These are phyloP conservation scores for Glycine tomentella DNA, from an alignment of 306 rosid species.

Conservation along the genomic window DNA sequence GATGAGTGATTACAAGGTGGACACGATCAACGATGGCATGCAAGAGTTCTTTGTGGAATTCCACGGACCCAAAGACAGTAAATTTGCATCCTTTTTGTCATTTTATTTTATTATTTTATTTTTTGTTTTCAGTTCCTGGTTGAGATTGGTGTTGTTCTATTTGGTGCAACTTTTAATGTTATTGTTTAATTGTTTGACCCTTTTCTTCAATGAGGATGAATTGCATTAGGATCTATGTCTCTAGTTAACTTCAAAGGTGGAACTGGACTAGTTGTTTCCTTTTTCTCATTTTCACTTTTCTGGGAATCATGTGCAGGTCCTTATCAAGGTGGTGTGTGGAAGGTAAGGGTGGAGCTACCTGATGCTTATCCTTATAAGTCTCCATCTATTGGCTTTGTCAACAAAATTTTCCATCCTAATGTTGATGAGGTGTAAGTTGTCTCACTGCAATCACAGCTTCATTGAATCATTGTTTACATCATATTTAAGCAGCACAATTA, in stretches of 20 bases:
- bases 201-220: conserved; percentile 42
- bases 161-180: conserved; percentile 15
- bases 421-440: conserved; percentile 88
- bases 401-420: conserved; percentile 94
- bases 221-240: conserved; percentile 41
- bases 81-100: conserved; percentile 43
- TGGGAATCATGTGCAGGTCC: conserved; percentile 64
- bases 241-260: neutral
- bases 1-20: conserved; percentile 94
- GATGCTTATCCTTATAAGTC: conserved; percentile 94
- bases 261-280: neutral
- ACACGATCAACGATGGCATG: conserved; percentile 79
- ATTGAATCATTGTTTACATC: conserved; percentile 21
- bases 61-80: conserved; percentile 86
- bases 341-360: conserved; percentile 82
- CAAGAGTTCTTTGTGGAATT: conserved; percentile 83
- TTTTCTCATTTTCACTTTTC: neutral
- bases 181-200: conserved; percentile 40
- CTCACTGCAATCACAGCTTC: neutral
- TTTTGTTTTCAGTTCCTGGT: neutral
- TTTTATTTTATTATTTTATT: neutral
- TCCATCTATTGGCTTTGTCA: conserved; percentile 87
- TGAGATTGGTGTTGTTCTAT: neutral
- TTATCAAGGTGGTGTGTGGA: conserved; percentile 88
- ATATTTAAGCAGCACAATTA: conserved; percentile 16